Conservation (phyloP, 2,329 filamentous ascomycete genomes). For the Fusarium bactridioides region DNA sequence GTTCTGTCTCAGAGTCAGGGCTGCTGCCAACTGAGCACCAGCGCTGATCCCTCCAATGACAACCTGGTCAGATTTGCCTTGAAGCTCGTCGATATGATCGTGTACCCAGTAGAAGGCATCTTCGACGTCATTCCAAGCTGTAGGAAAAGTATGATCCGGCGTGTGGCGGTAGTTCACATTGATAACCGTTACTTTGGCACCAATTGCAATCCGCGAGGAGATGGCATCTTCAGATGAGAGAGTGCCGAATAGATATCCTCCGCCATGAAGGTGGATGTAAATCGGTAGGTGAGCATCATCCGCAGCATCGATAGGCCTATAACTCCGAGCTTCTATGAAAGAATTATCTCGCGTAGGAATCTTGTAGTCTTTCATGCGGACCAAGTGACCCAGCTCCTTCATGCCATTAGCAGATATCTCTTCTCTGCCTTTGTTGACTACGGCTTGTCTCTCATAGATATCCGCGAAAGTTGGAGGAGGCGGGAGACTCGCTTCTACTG, state of each 20-base stretch:
- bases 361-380: conserved; percentile 47
- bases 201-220: conserved; percentile 57
- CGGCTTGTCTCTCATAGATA: conserved; percentile 10
- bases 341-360: conserved; percentile 17
- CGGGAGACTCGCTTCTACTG: conserved; percentile 40
- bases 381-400: conserved; percentile 22
- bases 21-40: conserved; percentile 53
- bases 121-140: conserved; percentile 60
- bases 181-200: conserved; percentile 53
- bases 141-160: conserved; percentile 60
- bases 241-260: conserved; percentile 63
- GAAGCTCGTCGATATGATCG: conserved; percentile 16
- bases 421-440: conserved; percentile 19
- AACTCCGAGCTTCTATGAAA: conserved; percentile 21
- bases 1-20: conserved; percentile 49
- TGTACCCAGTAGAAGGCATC: conserved; percentile 64
- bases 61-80: conserved; percentile 37
- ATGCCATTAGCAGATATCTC: conserved; percentile 14
- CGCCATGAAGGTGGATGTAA: conserved; percentile 62
- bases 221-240: conserved; percentile 60
- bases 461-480: background rate
- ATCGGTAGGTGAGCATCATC: conserved; percentile 54
- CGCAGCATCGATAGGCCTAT: conserved; percentile 1
- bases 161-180: conserved; percentile 69
- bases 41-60: conserved; percentile 59